Evolutionary conservation across 345 rosid genomes (phyloP).

Genomic region (Cardamine occulta): DNA sequence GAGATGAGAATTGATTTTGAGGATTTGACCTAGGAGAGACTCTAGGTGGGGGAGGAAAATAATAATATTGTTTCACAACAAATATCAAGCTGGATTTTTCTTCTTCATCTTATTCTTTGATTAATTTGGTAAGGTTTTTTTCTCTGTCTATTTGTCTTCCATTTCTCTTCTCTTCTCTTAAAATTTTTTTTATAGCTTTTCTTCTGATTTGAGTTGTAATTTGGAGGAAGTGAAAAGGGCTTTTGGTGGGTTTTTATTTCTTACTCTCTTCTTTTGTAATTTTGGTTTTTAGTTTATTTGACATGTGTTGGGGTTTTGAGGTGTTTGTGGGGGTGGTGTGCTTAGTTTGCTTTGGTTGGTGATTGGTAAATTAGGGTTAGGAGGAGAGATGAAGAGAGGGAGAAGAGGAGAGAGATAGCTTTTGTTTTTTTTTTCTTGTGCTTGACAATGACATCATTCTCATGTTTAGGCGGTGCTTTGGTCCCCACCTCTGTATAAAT

Average conservation of each 20-base stretch:
- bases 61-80: slow-evolving; percentile 39
- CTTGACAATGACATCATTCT: slow-evolving; percentile 45
- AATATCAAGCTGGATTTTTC: slow-evolving; percentile 33
- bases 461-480: slow-evolving; percentile 81
- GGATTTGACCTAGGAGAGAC: slow-evolving; percentile 35
- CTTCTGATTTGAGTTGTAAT: slow-evolving; percentile 40
- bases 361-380: slow-evolving; percentile 39
- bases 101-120: slow-evolving; percentile 29
- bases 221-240: slow-evolving; percentile 41
- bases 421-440: slow-evolving; percentile 41
- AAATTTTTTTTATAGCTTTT: slow-evolving; percentile 2
- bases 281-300: slow-evolving; percentile 25
- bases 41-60: not conserved
- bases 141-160: slow-evolving; percentile 7
- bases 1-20: slow-evolving; percentile 21
- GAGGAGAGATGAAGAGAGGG: not conserved
- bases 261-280: slow-evolving; percentile 20
- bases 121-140: slow-evolving; percentile 30
- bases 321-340: slow-evolving; percentile 39
- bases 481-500: slow-evolving; percentile 53
- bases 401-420: slow-evolving; percentile 13
- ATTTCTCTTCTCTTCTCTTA: not conserved
- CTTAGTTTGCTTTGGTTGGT: slow-evolving; percentile 38
- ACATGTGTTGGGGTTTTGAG: slow-evolving; percentile 40
- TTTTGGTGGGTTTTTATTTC: slow-evolving; percentile 43